Base-by-base conservation (phyloP, 2,329 filamentous ascomycete species). In the Epichloe uncinata region DNA sequence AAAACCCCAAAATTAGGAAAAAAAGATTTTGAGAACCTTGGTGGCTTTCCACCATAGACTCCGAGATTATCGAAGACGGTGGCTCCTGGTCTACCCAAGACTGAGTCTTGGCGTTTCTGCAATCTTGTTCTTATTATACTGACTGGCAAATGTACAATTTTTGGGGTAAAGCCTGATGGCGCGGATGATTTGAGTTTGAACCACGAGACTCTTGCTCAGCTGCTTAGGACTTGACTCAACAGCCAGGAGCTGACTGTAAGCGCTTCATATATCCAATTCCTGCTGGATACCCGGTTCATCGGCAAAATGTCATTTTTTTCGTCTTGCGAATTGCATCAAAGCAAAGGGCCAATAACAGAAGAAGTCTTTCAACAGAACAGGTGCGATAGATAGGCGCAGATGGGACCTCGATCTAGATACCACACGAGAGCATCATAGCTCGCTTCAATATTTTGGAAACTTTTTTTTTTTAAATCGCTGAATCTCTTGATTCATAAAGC, bases 291-390 rank as follows among this genome's bases (percentile, higher is more conserved):
- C 40, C 36, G 35, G 37, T 42, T 45, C 16, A 46, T 45, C 75
- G 55, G 95, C 93, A 67, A 93, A 87, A n/a, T 89, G 88, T 1
- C 88, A 88, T 61, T 95, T 88, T 26, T 26, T 87, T 22, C 41
- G 26, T 22, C 15, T 26, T 45, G 33, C 36, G n/a, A 26, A 47
- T 15, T 13, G 36, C 37, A 30, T 15, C 7, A 18, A 20, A 13
- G 16, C 8, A 34, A 40, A 18, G 37, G 26, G 13, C 4, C 8
- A 34, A 20, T n/a, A 20, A 4, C 33, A 47, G 9, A 18, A 43
- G 30, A 49, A 5, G 16, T 49, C 26, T 40, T 20, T 18, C 12
- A 45, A 34, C 18, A 15, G 45, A 40, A 33, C 22, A 15, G 26
- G 34, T 34, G 20, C 3, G 1, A 13, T 33, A 15, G 8, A 11